A percentile compares a stretch with the other conserved stretches of the same genome.
phyloP scores from a whole-genome alignment of 1,284 basidiomycete species.

The Kwoniella shivajii region DNA sequence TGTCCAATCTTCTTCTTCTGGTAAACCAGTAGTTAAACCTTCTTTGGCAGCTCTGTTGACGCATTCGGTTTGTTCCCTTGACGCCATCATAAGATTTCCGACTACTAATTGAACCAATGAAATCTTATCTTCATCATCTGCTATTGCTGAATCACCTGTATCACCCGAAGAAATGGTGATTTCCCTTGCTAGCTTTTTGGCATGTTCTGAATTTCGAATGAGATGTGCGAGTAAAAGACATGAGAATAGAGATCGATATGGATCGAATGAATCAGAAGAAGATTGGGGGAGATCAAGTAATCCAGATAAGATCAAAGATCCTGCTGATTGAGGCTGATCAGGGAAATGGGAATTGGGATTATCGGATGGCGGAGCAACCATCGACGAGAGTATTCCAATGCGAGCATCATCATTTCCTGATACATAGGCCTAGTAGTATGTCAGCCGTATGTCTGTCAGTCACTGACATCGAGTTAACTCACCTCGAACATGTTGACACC shows the following conservation, averaged over 20 bases:
- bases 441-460: background rate
- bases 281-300: constrained; percentile 53
- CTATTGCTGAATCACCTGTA: constrained; percentile 35
- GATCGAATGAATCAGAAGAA: constrained; percentile 53
- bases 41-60: constrained; percentile 50
- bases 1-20: constrained; percentile 72
- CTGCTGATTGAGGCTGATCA: constrained; percentile 51
- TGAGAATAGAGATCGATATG: constrained; percentile 59
- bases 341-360: constrained; percentile 32
- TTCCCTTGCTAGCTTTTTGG: constrained; percentile 59
- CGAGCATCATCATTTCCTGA: constrained; percentile 53
- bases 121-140: constrained; percentile 58
- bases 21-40: constrained; percentile 43
- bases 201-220: constrained; percentile 59
- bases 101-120: constrained; percentile 60
- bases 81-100: constrained; percentile 66
- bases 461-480: constrained; percentile 15
- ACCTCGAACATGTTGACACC: constrained; percentile 58
- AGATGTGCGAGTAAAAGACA: constrained; percentile 59
- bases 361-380: constrained; percentile 35
- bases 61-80: constrained; percentile 58
- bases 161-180: constrained; percentile 53
- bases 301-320: constrained; percentile 58
- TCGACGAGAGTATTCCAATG: constrained; percentile 52
- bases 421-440: constrained; percentile 42